Evolutionary conservation across 768 basidiomycete species (phyloP).

Genomic region (Lentinula boryana): DNA sequence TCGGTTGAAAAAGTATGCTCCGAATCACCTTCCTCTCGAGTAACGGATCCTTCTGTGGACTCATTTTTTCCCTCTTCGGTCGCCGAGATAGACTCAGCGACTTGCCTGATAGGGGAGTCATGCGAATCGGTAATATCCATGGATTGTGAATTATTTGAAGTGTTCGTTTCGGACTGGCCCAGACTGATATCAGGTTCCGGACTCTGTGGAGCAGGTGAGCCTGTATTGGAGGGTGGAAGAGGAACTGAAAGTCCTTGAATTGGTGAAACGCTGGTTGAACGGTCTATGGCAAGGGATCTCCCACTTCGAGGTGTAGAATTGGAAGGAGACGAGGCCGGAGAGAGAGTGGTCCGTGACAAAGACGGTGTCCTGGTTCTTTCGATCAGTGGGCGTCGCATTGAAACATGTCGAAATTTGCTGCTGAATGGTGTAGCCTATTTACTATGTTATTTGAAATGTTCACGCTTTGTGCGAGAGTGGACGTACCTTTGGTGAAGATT

Average conservation of each 20-base stretch:
- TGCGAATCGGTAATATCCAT: slow-evolving; percentile 54
- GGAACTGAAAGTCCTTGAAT: slow-evolving; percentile 39
- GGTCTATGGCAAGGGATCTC: slow-evolving; percentile 33
- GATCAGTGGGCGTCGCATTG: slow-evolving; percentile 43
- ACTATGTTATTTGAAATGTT: background rate
- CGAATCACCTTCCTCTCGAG: slow-evolving; percentile 14
- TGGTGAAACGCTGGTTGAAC: slow-evolving; percentile 39
- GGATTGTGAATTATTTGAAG: slow-evolving; percentile 5
- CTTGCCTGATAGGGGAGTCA: slow-evolving; percentile 31
- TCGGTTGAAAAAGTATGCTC: slow-evolving; percentile 69
- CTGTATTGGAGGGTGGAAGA: slow-evolving; percentile 45
- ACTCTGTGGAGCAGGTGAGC: slow-evolving; percentile 36
- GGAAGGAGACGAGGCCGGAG: slow-evolving; percentile 51
- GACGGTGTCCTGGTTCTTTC: slow-evolving; percentile 58
- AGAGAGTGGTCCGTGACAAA: slow-evolving; percentile 55
- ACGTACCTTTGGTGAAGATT: slow-evolving; percentile 55
- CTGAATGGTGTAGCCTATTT: slow-evolving; percentile 53
- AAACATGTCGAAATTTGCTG: slow-evolving; percentile 54
- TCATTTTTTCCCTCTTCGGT: slow-evolving; percentile 17
- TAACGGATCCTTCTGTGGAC: slow-evolving; percentile 14
- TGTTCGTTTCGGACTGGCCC: slow-evolving; percentile 6
- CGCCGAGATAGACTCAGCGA: slow-evolving; percentile 12
- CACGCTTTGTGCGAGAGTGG: background rate
- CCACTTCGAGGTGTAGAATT: slow-evolving; percentile 62
- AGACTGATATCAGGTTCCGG: slow-evolving; percentile 18